These are phyloP conservation scores for Tricholoma flavovirens DNA, from an alignment of 768 basidiomycete genomes.

Conservation along the genomic window DNA sequence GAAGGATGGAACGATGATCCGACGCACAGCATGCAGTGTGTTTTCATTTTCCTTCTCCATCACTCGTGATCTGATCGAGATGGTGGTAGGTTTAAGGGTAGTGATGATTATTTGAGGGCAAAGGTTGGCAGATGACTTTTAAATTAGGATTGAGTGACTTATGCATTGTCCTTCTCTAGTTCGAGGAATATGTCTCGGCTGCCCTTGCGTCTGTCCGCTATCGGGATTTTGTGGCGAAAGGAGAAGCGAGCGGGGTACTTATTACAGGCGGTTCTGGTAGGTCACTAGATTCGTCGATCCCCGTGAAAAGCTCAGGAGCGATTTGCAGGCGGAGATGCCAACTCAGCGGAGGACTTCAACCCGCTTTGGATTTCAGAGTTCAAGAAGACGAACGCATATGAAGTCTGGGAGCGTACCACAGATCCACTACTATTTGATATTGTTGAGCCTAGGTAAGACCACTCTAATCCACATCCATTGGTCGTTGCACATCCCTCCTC, in stretches of 20 bases:
- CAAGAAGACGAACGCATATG: slow-evolving; percentile 79
- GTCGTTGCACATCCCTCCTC: neutral
- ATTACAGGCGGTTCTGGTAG: slow-evolving; percentile 61
- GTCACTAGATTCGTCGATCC: neutral
- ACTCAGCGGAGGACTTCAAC: slow-evolving; percentile 75
- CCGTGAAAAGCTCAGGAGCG: too few species aligned
- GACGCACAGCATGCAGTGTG: slow-evolving; percentile 60
- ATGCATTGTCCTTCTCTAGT: slow-evolving; percentile 33
- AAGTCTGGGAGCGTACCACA: slow-evolving; percentile 86
- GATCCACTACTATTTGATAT: slow-evolving; percentile 95
- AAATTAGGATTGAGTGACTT: neutral
- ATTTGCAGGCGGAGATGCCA: slow-evolving; percentile 44
- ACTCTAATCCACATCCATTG: neutral
- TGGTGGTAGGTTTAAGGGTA: slow-evolving; percentile 77
- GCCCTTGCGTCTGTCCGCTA: slow-evolving; percentile 88
- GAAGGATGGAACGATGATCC: slow-evolving; percentile 71
- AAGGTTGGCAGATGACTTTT: slow-evolving; percentile 48
- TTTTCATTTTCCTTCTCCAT: slow-evolving; percentile 8
- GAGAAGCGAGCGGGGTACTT: slow-evolving; percentile 55
- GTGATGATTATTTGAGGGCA: slow-evolving; percentile 88
- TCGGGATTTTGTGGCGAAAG: slow-evolving; percentile 74
- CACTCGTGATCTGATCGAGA: neutral
- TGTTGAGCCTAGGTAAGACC: slow-evolving; percentile 76
- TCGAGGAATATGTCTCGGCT: slow-evolving; percentile 92
- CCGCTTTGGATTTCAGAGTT: slow-evolving; percentile 86